Conservation (phyloP, 768 basidiomycete species). For the Sarcomyxa edulis region DNA sequence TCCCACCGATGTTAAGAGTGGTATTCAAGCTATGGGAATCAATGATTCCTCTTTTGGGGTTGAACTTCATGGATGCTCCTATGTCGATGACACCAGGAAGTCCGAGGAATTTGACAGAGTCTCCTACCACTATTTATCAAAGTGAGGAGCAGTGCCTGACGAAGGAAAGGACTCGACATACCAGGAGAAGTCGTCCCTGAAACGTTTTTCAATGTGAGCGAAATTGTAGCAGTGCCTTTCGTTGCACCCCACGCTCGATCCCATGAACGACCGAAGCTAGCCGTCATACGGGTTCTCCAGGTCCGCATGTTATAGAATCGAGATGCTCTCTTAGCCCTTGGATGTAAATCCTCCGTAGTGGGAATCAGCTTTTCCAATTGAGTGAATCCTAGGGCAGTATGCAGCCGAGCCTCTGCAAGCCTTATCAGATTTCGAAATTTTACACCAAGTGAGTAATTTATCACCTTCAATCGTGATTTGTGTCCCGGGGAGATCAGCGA, state of each 20-base stretch:
- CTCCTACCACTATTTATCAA: constrained; percentile 10
- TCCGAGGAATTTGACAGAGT: constrained; percentile 34
- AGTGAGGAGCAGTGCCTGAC: not conserved
- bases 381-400: constrained; percentile 50
- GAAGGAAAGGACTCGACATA: constrained; percentile 13
- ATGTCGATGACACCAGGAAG: constrained; percentile 42
- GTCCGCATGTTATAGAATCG: constrained; percentile 35
- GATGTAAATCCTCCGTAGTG: constrained; percentile 15
- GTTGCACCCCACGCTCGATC: constrained; percentile 65
- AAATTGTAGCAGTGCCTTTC: constrained; percentile 49
- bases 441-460: too few relatives aligned
- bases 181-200: constrained; percentile 26
- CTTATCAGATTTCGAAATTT: too few relatives aligned
- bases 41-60: constrained; percentile 49
- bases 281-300: constrained; percentile 59
- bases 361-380: constrained; percentile 38
- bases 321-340: constrained; percentile 15
- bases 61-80: constrained; percentile 46
- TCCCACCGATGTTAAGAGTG: constrained; percentile 38
- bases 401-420: constrained; percentile 47
- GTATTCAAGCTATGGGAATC: constrained; percentile 49
- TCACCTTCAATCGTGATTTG: constrained; percentile 44
- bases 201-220: constrained; percentile 43
- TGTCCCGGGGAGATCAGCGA: constrained; percentile 45
- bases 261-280: constrained; percentile 59